Evolutionary conservation across 306 rosid genomes (phyloP).

Genomic region (Medicago ruthenica): DNA sequence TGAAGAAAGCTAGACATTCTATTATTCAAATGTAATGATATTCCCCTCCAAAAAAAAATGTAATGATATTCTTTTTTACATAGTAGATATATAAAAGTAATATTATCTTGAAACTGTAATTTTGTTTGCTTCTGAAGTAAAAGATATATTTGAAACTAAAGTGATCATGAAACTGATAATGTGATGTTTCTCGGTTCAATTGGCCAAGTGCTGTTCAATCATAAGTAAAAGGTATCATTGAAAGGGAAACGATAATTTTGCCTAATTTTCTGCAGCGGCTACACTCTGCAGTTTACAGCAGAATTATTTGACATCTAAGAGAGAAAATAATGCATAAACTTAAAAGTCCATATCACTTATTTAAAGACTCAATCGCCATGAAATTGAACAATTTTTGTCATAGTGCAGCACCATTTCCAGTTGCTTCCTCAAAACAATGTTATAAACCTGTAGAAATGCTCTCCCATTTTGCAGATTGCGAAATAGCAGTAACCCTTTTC

Average conservation of each 20-base stretch:
- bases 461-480: background rate
- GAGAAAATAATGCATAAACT: background rate
- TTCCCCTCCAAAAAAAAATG: background rate
- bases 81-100: background rate
- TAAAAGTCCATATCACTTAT: background rate
- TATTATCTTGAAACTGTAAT: background rate
- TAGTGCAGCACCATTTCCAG: too few species aligned
- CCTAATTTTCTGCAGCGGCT: too few species aligned
- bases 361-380: too few species aligned
- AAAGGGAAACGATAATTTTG: background rate
- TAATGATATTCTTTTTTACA: background rate
- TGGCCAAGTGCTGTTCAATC: background rate
- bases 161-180: background rate
- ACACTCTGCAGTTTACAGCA: too few species aligned
- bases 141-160: background rate
- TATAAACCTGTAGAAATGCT: background rate
- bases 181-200: background rate
- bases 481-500: background rate
- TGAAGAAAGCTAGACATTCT: background rate
- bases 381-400: too few species aligned
- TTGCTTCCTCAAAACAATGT: background rate
- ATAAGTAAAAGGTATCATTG: background rate
- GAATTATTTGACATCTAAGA: too few species aligned
- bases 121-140: constrained; percentile 4
- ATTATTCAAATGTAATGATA: background rate